Base-by-base conservation (phyloP, 2,329 filamentous ascomycete genomes). In the Diaporthe sp. region DNA sequence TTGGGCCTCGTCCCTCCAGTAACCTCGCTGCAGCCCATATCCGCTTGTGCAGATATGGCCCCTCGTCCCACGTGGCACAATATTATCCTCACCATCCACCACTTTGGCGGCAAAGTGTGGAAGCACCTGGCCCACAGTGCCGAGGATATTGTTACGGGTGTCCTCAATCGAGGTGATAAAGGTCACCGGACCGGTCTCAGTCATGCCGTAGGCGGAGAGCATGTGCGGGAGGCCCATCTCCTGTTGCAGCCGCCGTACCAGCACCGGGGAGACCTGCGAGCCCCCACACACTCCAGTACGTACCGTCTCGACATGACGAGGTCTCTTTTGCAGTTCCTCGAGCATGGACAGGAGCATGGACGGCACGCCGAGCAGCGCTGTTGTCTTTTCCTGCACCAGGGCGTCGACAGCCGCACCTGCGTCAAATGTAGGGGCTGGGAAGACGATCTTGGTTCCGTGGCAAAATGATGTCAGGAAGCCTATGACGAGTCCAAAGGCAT, bases 401-500 rank as follows among this genome's bases (percentile, higher is more conserved):
- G 60, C 25, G 17, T 64, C 5, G 25, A 47, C 9, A 3, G 60
- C 40, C 38, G 60, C 38, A 4, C 6, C 6, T 15, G 40, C 17
- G 25, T 64, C 60, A n/a, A 64, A 64, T n/a, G 60, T 64, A 5
- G 25, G 40, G 17, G 60, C 40, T 33, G 60, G 60, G 9, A 64
- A 64, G 0, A 64, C 4, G 5, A 64, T 30, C 60, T 64, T 64
- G 40, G 13, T 64, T 2, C 60, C 60, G 40, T 19, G 10, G 60
- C 60, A 61, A 4, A 91, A 89, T 1, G 90, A 92, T 0, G 92
- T 91, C 87, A 94, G 92, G 78, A 93, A 93, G 12, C 92, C 92
- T 2, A 94, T 83, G 33, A 94, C 92, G 73, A 90, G 89, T n/a
- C 92, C 92, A 77, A 94, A 94, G 81, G 92, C 94, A 80, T 92